Evolutionary conservation across 108 stramenopile genomes (phyloP), one percentile per base, ranked within the genome.

Genomic region (Nitzschia putrida): DNA sequence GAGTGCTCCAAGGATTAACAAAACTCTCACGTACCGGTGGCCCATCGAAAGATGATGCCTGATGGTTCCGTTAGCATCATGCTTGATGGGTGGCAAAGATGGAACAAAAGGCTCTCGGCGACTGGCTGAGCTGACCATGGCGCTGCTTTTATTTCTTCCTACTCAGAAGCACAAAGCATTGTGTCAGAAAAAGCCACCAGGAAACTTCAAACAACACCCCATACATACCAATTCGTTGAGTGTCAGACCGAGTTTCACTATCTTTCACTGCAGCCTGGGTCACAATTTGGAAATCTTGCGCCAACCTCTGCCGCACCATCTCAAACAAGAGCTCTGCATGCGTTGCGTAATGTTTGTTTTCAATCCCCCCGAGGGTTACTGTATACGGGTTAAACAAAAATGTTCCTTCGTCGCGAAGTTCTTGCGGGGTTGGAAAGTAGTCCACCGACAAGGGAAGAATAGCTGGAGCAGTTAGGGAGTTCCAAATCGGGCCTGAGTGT

Each of bases 361-460:
- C 86, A 65, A 93, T 84, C 52, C 86, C 87, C 53, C 78, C 82
- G 12, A 94, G 79, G 24, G 88, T 85, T 20, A 91, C 81, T 41
- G 80, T 78, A 55, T 93, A 93, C 29, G 83, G 86, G 42, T 85
- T 90, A 58, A 91, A 78, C 47, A 83, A 67, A 49, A 83, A 96
- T 22, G 83, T 82, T 14, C 68, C 79, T 65, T 88, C 80, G 54
- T 88, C 79, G 52, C 64, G 55, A 20, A 95, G 66, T 49, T 95
- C 94, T 77, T 85, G 81, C 51, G 81, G 85, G n/a, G 97, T 81
- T n/a, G 97, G 87, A 54, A 93, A 94, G 71, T 93, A 89, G 68
- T 98, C 98, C 43, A 96, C 96, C 8, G 96, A 97, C 57, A 97
- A 77, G 14, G 98, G 98, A 25, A 99, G 68, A 64, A 98, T 95